Base-by-base conservation (phyloP, 768 basidiomycete species). In the Coprinellus micaceus region DNA sequence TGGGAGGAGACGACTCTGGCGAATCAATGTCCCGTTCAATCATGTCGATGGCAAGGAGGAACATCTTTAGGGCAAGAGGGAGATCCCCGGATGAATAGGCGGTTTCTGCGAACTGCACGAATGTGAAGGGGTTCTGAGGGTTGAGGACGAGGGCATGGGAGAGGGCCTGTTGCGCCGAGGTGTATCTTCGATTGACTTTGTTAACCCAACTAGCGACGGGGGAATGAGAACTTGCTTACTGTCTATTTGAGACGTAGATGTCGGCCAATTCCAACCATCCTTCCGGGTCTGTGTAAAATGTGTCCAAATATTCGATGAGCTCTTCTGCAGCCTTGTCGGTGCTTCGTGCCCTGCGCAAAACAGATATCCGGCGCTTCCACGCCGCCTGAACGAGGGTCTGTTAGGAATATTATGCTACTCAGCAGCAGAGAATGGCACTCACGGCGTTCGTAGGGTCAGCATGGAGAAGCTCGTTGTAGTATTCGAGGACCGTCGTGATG, bases 221-320 rank as follows among this genome's bases (percentile, higher is more conserved):
- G 36, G 28, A 22, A 33, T 19, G 39, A 33, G 37, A 46, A 39
- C 33, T 44, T 19, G 73, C 89, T 52, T 59, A 94, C 91, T 89
- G 86, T 61, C 84, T 82, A 62, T 86, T 85, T 11, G 82, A 77
- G 4, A 84, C 75, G 62, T 96, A 92, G 3, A 91, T 81, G 63
- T 90, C 87, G 0, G 90, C 85, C 22, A 97, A 82, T 67, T 94
- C 88, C 17, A 90, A 71, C 94, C 94, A 96, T 11, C 82, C 92
- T 61, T 94, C 91, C 13, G 87, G 75, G 60, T 97, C 94, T 21
- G 84, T 84, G 67, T 96, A 97, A 66, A 93, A 89, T 0, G 88
- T 91, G 63, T 97, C 94, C 19, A 94, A 79, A 61, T 87, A 85
- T 41, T 78, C 74, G 13, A 82, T 81, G 2, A 96, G 77, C 64